Base-by-base conservation (phyloP, 2,329 filamentous ascomycete species). In the Davidsoniella australis region DNA sequence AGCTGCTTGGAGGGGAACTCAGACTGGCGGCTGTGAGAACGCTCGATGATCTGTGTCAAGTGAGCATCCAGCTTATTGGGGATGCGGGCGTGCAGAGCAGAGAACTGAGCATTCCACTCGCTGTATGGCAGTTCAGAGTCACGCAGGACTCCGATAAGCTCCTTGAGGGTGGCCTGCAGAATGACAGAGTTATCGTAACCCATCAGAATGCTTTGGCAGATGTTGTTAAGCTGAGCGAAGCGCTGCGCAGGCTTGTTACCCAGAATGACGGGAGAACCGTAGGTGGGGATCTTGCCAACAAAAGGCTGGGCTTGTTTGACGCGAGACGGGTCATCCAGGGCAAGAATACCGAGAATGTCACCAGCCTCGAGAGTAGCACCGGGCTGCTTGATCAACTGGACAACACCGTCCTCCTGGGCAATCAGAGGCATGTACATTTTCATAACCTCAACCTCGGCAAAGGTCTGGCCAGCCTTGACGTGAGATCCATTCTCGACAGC, bases 341-440 rank as follows among this genome's bases (percentile, higher is more conserved):
- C 82, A 23, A 98, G 76, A 55, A 98, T 95, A 69, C 88, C 91
- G n/a, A 98, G 78, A 53, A 98, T 96, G 63, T 98, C 91, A 65
- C 91, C 91, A 62, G 91, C 91, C 65, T 96, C 88, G 44, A 98
- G 82, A 16, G 87, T 93, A n/a, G 91, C 85, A 64, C 91, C 91
- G 55, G 91, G 91, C 69, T 96, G 91, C 77, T 98, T 98, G 73
- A 98, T 94, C 59, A 98, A 77, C 69, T 95, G 91, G 50, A 98
- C 89, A 49, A 94, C 76, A 71, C 91, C 91, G 59, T 94, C 91
- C 65, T 98, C 91, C 62, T 88, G 82, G 2, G 91, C 85, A 54
- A 98, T 76, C 49, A 98, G 74, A 60, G 91, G 91, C 91, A 98
- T 98, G 75, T 96, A 96, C 91, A 98, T 98, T 76, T 98, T 98